Conservation (phyloP, 768 basidiomycete species). For the Leccinum disarticulatum region DNA sequence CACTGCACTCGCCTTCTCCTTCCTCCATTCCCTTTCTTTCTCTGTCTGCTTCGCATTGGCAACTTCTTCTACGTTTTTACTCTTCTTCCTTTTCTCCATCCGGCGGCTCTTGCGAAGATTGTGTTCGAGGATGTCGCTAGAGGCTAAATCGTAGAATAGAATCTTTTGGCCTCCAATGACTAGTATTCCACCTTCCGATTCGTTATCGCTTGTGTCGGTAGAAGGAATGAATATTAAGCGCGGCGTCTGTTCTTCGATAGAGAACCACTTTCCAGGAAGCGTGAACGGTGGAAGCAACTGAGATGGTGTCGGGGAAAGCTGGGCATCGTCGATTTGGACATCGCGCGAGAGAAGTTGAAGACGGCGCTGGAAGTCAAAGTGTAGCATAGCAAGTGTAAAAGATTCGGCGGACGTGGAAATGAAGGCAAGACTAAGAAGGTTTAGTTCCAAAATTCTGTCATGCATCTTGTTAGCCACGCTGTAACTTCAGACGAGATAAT, state of each 20-base stretch:
- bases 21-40: constrained; percentile 50
- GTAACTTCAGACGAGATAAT: background rate
- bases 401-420: constrained; percentile 42
- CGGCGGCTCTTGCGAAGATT: constrained; percentile 55
- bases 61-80: constrained; percentile 40
- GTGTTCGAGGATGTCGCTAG: constrained; percentile 47
- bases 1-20: constrained; percentile 51
- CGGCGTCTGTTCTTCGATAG: constrained; percentile 38
- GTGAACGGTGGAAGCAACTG: constrained; percentile 51
- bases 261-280: constrained; percentile 50
- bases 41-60: constrained; percentile 56
- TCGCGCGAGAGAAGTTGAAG: constrained; percentile 66
- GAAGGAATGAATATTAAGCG: constrained; percentile 40
- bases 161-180: constrained; percentile 69
- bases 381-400: constrained; percentile 63
- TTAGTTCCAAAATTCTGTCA: constrained; percentile 61
- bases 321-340: constrained; percentile 43
- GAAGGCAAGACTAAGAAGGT: constrained; percentile 67
- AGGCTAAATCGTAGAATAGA: constrained; percentile 58
- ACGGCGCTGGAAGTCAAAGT: constrained; percentile 59
- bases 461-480: constrained; percentile 5
- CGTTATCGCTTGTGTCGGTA: constrained; percentile 23
- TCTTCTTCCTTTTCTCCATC: constrained; percentile 51
- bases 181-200: constrained; percentile 64
- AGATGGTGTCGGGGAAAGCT: constrained; percentile 49